Conservation (phyloP, 177 flowering plant species). For the Tripterygium wilfordii region DNA sequence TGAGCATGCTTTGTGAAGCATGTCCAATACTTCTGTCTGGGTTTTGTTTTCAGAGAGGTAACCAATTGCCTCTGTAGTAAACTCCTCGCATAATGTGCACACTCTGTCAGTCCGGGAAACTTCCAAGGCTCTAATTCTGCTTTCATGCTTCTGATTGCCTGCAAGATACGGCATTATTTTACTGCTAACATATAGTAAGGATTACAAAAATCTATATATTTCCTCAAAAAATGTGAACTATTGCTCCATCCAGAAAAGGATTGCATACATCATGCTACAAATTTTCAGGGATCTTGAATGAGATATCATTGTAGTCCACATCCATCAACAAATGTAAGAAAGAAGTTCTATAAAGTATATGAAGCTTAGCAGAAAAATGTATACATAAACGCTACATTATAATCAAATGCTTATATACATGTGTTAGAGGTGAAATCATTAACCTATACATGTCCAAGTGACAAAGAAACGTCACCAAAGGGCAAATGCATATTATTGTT, state of each 20-base stretch:
- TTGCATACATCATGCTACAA: neutral
- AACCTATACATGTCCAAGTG: no score
- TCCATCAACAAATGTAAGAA: no score
- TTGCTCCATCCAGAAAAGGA: neutral
- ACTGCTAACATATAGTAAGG: no score
- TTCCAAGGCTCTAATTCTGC: slow-evolving; percentile 16
- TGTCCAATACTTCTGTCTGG: slow-evolving; percentile 45
- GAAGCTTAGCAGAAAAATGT: no score
- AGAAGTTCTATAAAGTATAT: no score
- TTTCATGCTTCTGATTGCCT: slow-evolving; percentile 9
- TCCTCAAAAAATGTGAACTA: neutral
- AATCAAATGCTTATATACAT: no score
- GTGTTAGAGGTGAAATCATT: no score
- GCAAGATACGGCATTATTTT: no score
- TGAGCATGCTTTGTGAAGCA: slow-evolving; percentile 56
- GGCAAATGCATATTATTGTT: no score
- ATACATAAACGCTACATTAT: no score
- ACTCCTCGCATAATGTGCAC: slow-evolving; percentile 66
- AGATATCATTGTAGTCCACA: neutral
- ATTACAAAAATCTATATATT: no score
- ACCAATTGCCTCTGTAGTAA: slow-evolving; percentile 38
- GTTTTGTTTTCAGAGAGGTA: slow-evolving; percentile 60
- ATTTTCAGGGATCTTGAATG: neutral
- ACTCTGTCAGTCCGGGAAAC: slow-evolving; percentile 24
- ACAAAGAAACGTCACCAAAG: no score